A percentile compares a stretch with the other conserved stretches of the same genome.
These are phyloP conservation scores for Verticillium longisporum DNA, from an alignment of 2,329 filamentous ascomycete species.

Conservation along the genomic window DNA sequence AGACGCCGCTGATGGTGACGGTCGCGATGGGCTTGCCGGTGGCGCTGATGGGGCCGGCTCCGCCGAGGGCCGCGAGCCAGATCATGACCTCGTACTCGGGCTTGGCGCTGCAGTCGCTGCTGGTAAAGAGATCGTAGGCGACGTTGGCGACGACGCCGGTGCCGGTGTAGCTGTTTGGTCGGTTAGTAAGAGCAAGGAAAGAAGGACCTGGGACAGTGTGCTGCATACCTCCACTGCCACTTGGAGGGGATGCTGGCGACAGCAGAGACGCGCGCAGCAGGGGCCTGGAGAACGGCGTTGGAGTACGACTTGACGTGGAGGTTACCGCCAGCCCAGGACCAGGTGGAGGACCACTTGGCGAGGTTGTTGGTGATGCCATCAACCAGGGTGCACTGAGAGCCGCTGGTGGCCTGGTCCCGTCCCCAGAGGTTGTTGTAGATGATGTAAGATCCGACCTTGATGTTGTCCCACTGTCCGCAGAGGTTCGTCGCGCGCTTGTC, in stretches of 20 bases:
- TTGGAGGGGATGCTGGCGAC: constrained; percentile 27
- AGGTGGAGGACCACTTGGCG: constrained; percentile 32
- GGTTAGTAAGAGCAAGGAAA: not conserved
- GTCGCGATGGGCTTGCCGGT: constrained; percentile 46
- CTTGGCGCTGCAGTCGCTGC: constrained; percentile 31
- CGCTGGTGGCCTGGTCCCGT: constrained; percentile 18
- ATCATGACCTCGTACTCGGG: constrained; percentile 34
- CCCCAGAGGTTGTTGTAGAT: constrained; percentile 37
- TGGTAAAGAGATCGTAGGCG: constrained; percentile 53
- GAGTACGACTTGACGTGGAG: constrained; percentile 37
- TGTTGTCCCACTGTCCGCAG: constrained; percentile 17
- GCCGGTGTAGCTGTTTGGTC: constrained; percentile 31
- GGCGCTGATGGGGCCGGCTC: constrained; percentile 23
- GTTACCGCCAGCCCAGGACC: constrained; percentile 31
- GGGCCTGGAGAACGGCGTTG: constrained; percentile 30
- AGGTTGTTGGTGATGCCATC: constrained; percentile 24
- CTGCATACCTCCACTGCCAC: not conserved
- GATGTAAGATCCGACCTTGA: constrained; percentile 14
- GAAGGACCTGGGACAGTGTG: not conserved
- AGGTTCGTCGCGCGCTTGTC: constrained; percentile 11
- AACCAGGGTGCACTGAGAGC: constrained; percentile 33
- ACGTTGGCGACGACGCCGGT: constrained; percentile 45
- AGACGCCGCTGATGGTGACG: constrained; percentile 41
- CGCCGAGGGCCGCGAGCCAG: constrained; percentile 14
- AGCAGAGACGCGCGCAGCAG: constrained; percentile 25